phyloP scores from a whole-genome alignment of 108 stramenopile genomes.

The Poteriospumella lacustris region DNA sequence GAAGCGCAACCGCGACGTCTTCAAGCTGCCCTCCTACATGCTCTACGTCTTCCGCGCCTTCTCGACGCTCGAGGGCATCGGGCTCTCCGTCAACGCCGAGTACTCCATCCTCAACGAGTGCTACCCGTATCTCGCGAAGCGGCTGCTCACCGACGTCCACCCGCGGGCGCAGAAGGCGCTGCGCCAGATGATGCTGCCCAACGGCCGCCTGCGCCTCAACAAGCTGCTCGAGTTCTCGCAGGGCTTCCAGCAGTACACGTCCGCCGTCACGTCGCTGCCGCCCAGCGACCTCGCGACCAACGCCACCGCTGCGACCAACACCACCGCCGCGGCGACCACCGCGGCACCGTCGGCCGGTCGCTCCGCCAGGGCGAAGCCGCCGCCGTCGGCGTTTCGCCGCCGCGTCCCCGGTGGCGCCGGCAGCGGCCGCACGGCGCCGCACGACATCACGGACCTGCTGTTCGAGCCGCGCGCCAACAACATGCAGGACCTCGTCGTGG shows the following conservation, averaged over 20 bases:
- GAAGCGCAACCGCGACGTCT: constrained; percentile 65
- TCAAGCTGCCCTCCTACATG: constrained; percentile 71
- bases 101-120: constrained; percentile 93
- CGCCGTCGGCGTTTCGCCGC: too few relatives aligned
- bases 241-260: constrained; percentile 66
- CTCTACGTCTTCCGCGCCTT: constrained; percentile 84
- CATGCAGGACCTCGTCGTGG: constrained; percentile 51
- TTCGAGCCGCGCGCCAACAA: constrained; percentile 48
- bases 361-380: too few relatives aligned
- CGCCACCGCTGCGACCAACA: constrained; percentile 46
- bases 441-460: constrained; percentile 46
- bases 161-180: constrained; percentile 74
- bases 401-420: constrained; percentile 36
- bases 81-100: constrained; percentile 72
- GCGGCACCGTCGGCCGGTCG: too few relatives aligned
- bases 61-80: constrained; percentile 86
- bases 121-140: constrained; percentile 79
- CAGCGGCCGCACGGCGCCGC: constrained; percentile 38
- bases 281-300: too few relatives aligned
- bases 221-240: constrained; percentile 67
- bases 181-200: constrained; percentile 54
- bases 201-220: constrained; percentile 43
- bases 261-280: constrained; percentile 50
- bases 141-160: constrained; percentile 76
- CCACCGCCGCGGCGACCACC: too few relatives aligned